A percentile compares a stretch with the other conserved stretches of the same genome.
Conservation (phyloP, 208 protist species). For the Trypanosomatidae sp. region DNA sequence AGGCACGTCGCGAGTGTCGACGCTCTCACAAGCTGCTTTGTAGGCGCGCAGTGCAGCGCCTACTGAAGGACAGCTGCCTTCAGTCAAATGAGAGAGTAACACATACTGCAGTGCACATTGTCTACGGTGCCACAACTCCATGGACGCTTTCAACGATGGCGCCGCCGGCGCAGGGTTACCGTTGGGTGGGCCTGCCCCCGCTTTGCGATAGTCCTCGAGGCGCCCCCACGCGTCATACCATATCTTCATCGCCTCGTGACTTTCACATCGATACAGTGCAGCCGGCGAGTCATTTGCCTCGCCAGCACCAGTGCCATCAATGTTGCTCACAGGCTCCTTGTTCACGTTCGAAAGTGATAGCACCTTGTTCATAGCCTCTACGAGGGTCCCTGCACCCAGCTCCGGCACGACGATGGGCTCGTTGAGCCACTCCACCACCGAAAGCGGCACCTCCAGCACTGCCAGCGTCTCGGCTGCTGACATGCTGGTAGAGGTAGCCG, state of each 20-base stretch:
- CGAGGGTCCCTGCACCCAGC: not conserved
- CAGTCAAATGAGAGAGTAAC: conserved; percentile 5
- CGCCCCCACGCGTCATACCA: conserved; percentile 17
- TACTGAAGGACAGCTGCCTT: not conserved
- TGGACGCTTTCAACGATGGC: not conserved
- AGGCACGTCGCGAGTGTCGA: not conserved
- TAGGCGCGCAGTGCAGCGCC: not conserved
- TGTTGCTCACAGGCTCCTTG: not conserved
- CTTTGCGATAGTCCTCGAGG: not conserved
- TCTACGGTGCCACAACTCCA: conserved; percentile 2
- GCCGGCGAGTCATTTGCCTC: not conserved
- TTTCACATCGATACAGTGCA: not conserved
- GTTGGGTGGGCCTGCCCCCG: too few relatives aligned
- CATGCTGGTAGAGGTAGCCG: too few relatives aligned
- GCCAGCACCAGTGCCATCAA: not conserved
- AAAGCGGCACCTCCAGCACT: conserved; percentile 13
- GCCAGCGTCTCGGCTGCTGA: conserved; percentile 1
- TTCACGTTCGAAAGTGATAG: not conserved
- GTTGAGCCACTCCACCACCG: conserved; percentile 12
- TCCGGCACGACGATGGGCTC: conserved; percentile 13
- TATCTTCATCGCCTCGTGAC: not conserved
- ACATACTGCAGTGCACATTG: not conserved
- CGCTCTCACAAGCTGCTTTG: not conserved
- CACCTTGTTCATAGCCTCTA: not conserved
- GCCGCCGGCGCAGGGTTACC: not conserved